Conservation (phyloP, 306 rosid species). For the Rosa rugosa region DNA sequence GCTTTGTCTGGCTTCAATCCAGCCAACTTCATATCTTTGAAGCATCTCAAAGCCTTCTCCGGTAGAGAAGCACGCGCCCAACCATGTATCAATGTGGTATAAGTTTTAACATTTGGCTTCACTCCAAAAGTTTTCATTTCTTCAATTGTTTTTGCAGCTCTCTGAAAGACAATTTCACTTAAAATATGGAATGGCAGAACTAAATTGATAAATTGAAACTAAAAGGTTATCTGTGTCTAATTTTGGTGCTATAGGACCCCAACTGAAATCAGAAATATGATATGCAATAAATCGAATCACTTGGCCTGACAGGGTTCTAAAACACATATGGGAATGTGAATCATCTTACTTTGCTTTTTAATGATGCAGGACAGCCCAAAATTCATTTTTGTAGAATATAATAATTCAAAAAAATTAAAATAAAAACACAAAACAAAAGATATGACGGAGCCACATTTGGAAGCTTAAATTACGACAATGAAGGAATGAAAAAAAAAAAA, state of each 20-base stretch:
- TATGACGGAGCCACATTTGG: neutral
- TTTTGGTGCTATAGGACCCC: neutral
- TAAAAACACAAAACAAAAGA: neutral
- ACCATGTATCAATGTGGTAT: constrained; percentile 81
- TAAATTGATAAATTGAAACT: constrained; percentile 15
- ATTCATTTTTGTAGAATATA: neutral
- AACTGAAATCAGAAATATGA: neutral
- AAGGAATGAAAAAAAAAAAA: neutral
- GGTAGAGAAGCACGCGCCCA: constrained; percentile 98
- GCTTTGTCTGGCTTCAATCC: constrained; percentile 92
- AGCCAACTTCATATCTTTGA: constrained; percentile 74
- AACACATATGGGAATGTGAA: neutral
- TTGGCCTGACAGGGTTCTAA: neutral
- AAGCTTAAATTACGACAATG: neutral
- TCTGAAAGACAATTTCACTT: constrained; percentile 40
- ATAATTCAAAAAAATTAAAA: neutral
- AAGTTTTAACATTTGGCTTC: constrained; percentile 88
- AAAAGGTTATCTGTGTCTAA: neutral
- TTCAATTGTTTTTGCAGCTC: constrained; percentile 61
- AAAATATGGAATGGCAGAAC: neutral
- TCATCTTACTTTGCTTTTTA: neutral
- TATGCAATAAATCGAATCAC: neutral
- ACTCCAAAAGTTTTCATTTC: constrained; percentile 80
- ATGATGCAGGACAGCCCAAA: neutral
- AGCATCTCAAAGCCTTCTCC: constrained; percentile 84